Base-by-base conservation (phyloP, 805 yeast species). In the Zygotorulaspora florentina region DNA sequence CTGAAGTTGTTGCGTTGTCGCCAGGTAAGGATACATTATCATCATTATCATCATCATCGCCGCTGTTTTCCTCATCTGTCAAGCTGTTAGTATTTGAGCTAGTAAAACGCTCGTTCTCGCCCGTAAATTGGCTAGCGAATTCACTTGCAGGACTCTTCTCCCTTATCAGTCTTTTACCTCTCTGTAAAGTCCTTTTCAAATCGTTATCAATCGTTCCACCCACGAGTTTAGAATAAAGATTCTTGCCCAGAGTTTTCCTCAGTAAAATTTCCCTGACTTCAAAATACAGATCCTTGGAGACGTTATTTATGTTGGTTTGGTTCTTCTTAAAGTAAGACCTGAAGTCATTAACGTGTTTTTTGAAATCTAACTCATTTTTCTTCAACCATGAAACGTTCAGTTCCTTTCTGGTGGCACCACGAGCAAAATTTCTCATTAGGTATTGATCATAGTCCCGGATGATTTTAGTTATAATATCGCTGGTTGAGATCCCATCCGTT, bases 371-470 rank as follows among this genome's bases (percentile, higher is more conserved):
- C 70, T 93, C 99, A 66, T 93, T 93, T 68, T 93, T 93, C 70
- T 93, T 93, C 57, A 93, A 75, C 99, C 99, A 93, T 26, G 96
- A 85, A 16, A 93, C 98, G 61, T 93, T 93, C 59, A 93, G 77
- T 61, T 93, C 99, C 65, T 93, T 88, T 61, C 99, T 78, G 2
- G 97, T 86, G 9, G 96, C 98, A 39, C 99, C 99, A 55, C 99
- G 79, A 12, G 96, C 96, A 68, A 93, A 91, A 70, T 93, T 93
- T 64, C 99, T 81, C 93, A 91, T 85, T 66, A 93, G 73, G 67
- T 93, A 93, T 70, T 90, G 88, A 72, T 93, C 99, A 69, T 93
- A 93, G 69, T 93, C 98, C 57, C 93, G 79, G 57, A 93, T 90
- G 57, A 93, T 87, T 62, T 86, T 88, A 51, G 98, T 91, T 61